phyloP scores from a whole-genome alignment of 148 eudicot genomes.

The Suaeda aralocaspica region DNA sequence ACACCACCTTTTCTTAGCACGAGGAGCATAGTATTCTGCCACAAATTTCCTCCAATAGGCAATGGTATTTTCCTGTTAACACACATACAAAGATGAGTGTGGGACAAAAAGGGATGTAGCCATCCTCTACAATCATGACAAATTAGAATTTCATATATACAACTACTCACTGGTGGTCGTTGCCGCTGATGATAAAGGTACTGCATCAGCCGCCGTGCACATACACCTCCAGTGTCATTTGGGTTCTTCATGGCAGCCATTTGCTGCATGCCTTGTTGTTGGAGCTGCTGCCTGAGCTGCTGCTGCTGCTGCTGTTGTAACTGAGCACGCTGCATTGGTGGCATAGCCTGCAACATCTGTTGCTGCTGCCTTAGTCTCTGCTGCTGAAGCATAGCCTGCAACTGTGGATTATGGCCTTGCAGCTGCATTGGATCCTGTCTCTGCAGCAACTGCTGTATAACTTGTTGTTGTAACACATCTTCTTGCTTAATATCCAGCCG shows the following conservation, averaged over 20 bases:
- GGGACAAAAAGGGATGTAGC: conserved; percentile 1
- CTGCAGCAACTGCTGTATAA: conserved; percentile 64
- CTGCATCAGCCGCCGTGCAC: conserved; percentile 89
- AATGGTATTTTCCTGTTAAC: conserved; percentile 66
- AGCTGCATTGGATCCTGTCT: conserved; percentile 73
- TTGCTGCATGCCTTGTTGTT: conserved; percentile 68
- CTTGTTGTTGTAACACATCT: conserved; percentile 68
- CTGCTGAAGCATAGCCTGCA: conserved; percentile 77
- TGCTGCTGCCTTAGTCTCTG: conserved; percentile 77
- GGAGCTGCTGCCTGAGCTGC: conserved; percentile 61
- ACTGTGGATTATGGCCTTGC: conserved; percentile 62
- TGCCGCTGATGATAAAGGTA: conserved; percentile 88
- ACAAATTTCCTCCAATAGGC: conserved; percentile 96
- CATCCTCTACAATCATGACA: no score
- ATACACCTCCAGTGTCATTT: conserved; percentile 69
- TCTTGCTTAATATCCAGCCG: conserved; percentile 81
- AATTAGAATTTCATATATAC: background rate
- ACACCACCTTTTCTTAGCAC: conserved; percentile 98
- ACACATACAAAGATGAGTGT: conserved; percentile 16
- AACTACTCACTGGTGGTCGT: conserved; percentile 63
- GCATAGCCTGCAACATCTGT: conserved; percentile 35
- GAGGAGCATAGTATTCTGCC: conserved; percentile 85
- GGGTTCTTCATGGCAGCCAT: conserved; percentile 58
- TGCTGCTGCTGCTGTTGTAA: conserved; percentile 61
- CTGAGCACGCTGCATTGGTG: conserved; percentile 25